A percentile compares a stretch with the other conserved stretches of the same genome.
phyloP scores from a whole-genome alignment of 805 yeast genomes.

The Suhomyces xylopsoci region DNA sequence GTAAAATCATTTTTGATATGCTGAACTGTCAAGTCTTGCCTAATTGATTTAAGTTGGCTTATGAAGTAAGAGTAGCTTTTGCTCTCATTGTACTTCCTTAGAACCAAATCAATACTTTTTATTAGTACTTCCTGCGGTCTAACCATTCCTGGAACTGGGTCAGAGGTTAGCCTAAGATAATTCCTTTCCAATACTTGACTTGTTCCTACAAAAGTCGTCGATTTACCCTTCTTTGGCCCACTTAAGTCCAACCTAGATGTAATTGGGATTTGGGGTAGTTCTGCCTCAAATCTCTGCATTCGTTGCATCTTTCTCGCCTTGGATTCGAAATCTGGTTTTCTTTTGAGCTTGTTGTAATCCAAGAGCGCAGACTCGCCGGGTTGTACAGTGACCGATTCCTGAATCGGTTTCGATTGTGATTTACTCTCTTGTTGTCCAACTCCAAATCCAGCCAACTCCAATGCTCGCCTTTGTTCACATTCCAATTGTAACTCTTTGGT shows the following conservation, averaged over 20 bases:
- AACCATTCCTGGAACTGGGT: conserved; percentile 80
- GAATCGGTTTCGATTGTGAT: background rate
- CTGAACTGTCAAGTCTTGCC: conserved; percentile 94
- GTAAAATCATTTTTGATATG: conserved; percentile 77
- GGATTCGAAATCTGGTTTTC: conserved; percentile 19
- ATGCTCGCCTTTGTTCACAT: conserved; percentile 4
- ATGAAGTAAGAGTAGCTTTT: conserved; percentile 72
- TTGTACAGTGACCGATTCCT: background rate
- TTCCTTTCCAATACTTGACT: conserved; percentile 67
- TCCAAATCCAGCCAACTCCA: conserved; percentile 4
- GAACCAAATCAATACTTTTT: conserved; percentile 53
- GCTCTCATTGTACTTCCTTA: conserved; percentile 46
- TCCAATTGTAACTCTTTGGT: conserved; percentile 11
- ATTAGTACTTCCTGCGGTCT: conserved; percentile 67
- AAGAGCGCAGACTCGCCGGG: conserved; percentile 2
- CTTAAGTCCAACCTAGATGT: background rate
- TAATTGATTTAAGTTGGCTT: conserved; percentile 85
- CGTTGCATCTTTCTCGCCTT: conserved; percentile 41
- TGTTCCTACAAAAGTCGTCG: conserved; percentile 51
- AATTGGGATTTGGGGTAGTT: background rate
- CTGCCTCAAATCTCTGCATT: conserved; percentile 46
- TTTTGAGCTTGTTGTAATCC: conserved; percentile 5
- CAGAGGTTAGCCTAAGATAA: conserved; percentile 83
- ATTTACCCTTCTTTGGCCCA: background rate
- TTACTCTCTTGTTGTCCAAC: background rate